Evolutionary conservation across 2,329 filamentous ascomycete species (phyloP).

Genomic region (Neopestalotiopsis sp.): DNA sequence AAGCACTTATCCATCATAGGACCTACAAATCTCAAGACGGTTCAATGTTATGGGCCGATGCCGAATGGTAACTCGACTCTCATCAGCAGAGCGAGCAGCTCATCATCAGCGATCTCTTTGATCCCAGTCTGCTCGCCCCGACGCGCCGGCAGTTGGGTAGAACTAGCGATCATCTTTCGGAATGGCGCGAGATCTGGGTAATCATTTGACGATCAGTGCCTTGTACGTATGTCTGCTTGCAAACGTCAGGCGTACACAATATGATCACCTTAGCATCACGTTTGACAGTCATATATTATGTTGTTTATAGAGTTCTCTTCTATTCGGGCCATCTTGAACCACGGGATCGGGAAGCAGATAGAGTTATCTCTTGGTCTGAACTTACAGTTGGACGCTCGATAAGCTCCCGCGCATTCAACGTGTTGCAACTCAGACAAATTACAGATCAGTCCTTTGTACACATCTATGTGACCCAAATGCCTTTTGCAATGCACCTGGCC

Average conservation of each 20-base stretch:
- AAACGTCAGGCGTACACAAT: neutral
- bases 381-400: neutral
- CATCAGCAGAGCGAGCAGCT: neutral
- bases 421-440: neutral
- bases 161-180: neutral
- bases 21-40: too few relatives aligned
- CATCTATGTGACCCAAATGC: neutral
- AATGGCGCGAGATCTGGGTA: neutral
- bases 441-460: neutral
- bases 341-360: conserved; percentile 1
- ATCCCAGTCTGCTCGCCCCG: neutral
- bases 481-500: neutral
- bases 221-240: neutral
- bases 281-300: neutral
- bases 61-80: neutral
- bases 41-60: too few relatives aligned
- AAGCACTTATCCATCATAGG: too few relatives aligned
- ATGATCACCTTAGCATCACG: neutral
- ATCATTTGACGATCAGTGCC: neutral
- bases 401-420: neutral
- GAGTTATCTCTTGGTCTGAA: conserved; percentile 1
- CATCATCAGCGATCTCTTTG: neutral
- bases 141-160: neutral
- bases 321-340: neutral
- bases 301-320: neutral